These are phyloP conservation scores for Paxillus ammoniavirescens DNA, from an alignment of 768 basidiomycete genomes.

Conservation along the genomic window DNA sequence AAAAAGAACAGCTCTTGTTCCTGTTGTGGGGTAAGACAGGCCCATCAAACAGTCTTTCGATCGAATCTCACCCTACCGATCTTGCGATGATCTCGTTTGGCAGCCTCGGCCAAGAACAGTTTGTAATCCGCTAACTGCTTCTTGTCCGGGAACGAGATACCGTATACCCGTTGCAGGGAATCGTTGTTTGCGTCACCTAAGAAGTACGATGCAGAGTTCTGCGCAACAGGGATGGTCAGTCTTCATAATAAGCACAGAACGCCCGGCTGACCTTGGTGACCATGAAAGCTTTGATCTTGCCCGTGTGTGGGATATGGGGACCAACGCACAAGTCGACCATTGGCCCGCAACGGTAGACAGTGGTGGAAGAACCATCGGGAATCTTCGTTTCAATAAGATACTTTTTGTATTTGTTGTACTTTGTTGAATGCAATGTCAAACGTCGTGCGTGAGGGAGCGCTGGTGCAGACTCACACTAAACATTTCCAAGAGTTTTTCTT, in stretches of 20 bases:
- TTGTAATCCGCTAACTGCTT: conserved; percentile 96
- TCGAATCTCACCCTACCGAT: conserved; percentile 70
- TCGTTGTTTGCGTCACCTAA: conserved; percentile 92
- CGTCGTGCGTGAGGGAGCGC: background rate
- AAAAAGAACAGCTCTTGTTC: conserved; percentile 99
- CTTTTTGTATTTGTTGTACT: conserved; percentile 99
- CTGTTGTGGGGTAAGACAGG: conserved; percentile 29
- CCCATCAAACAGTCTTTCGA: background rate
- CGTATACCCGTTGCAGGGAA: conserved; percentile 93
- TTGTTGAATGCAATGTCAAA: conserved; percentile 2
- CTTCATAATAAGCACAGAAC: background rate
- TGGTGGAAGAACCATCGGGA: conserved; percentile 93
- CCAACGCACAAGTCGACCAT: conserved; percentile 98
- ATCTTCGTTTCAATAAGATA: conserved; percentile 95
- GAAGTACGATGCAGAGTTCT: conserved; percentile 99
- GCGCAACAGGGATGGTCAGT: conserved; percentile 2
- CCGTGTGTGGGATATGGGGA: conserved; percentile 97
- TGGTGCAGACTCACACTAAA: conserved; percentile 67
- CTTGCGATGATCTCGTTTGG: conserved; percentile 96
- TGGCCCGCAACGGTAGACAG: conserved; percentile 97
- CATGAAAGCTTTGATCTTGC: conserved; percentile 96
- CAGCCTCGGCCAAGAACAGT: conserved; percentile 92
- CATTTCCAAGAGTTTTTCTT: conserved; percentile 96
- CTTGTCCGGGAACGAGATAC: conserved; percentile 98
- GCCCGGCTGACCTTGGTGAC: conserved; percentile 73